Evolutionary conservation across 495 filamentous ascomycete genomes (phyloP).

Genomic region (Friedmanniomyces simplex): DNA sequence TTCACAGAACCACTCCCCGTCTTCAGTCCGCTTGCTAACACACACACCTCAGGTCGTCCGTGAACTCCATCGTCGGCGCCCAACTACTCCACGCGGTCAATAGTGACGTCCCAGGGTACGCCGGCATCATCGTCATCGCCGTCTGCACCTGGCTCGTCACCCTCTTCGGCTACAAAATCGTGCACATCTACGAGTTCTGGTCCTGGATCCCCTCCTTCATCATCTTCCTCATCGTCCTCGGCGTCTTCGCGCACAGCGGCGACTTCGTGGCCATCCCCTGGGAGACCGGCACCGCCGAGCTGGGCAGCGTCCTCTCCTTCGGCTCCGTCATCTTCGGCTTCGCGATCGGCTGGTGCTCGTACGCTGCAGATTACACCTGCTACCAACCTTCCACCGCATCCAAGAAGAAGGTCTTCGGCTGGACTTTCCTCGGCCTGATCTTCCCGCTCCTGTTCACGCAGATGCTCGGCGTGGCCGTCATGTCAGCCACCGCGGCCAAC

Average conservation of each 20-base stretch:
- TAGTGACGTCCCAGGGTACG: slow-evolving; percentile 55
- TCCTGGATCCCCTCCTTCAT: slow-evolving; percentile 69
- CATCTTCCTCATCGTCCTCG: slow-evolving; percentile 68
- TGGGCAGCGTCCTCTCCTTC: slow-evolving; percentile 59
- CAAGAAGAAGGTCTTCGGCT: slow-evolving; percentile 52
- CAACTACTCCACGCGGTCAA: slow-evolving; percentile 74
- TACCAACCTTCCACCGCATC: slow-evolving; percentile 59
- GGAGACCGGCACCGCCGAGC: slow-evolving; percentile 48
- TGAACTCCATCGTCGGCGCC: slow-evolving; percentile 74
- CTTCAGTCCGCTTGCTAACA: neutral
- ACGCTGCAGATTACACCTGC: slow-evolving; percentile 74
- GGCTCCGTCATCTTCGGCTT: slow-evolving; percentile 67
- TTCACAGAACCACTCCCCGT: neutral
- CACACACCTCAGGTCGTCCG: slow-evolving; percentile 35
- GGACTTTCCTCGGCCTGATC: slow-evolving; percentile 61
- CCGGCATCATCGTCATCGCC: slow-evolving; percentile 69
- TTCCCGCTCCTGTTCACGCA: slow-evolving; percentile 66
- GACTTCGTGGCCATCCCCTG: slow-evolving; percentile 60
- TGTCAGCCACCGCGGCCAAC: slow-evolving; percentile 49
- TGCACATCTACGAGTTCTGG: slow-evolving; percentile 72
- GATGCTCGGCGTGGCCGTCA: slow-evolving; percentile 67
- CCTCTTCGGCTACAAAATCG: slow-evolving; percentile 67
- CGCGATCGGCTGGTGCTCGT: slow-evolving; percentile 69
- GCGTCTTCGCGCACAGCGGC: slow-evolving; percentile 64
- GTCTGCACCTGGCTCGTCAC: slow-evolving; percentile 60